A percentile compares a stretch with the other conserved stretches of the same genome.
These are phyloP conservation scores for Stachybotrys echinatus DNA, from an alignment of 2,329 filamentous ascomycete species.

Conservation along the genomic window DNA sequence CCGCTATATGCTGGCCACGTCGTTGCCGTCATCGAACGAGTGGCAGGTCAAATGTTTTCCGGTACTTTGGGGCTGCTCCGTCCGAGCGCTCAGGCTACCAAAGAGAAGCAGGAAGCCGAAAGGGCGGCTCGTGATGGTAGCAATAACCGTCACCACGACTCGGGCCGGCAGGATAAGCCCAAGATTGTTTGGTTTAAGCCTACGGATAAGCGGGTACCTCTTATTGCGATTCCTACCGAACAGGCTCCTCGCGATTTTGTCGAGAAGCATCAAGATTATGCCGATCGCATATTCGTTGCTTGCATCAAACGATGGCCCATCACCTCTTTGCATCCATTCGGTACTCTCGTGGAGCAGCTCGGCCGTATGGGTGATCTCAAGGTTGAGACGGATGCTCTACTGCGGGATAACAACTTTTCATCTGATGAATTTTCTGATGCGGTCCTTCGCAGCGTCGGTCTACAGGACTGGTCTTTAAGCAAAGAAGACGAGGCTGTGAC, in stretches of 20 bases:
- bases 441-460: constrained; percentile 85
- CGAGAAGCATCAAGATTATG: constrained; percentile 96
- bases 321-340: constrained; percentile 97
- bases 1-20: constrained; percentile 95
- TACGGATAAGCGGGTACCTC: constrained; percentile 94
- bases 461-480: constrained; percentile 83
- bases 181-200: constrained; percentile 99
- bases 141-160: constrained; percentile 65
- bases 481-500: constrained; percentile 75
- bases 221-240: constrained; percentile 97
- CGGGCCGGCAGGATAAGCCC: constrained; percentile 83
- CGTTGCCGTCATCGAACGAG: constrained; percentile 93
- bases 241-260: constrained; percentile 97
- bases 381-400: constrained; percentile 93
- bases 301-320: constrained; percentile 99
- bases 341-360: constrained; percentile 93
- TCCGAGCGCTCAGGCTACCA: constrained; percentile 95
- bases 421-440: constrained; percentile 97
- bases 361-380: constrained; percentile 96
- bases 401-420: constrained; percentile 97
- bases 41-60: constrained; percentile 98
- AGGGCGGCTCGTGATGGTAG: constrained; percentile 82
- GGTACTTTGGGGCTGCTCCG: constrained; percentile 90
- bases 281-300: constrained; percentile 95
- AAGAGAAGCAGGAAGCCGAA: constrained; percentile 98